Base-by-base conservation (phyloP, 495 filamentous ascomycete genomes). In the Lepraria neglecta region DNA sequence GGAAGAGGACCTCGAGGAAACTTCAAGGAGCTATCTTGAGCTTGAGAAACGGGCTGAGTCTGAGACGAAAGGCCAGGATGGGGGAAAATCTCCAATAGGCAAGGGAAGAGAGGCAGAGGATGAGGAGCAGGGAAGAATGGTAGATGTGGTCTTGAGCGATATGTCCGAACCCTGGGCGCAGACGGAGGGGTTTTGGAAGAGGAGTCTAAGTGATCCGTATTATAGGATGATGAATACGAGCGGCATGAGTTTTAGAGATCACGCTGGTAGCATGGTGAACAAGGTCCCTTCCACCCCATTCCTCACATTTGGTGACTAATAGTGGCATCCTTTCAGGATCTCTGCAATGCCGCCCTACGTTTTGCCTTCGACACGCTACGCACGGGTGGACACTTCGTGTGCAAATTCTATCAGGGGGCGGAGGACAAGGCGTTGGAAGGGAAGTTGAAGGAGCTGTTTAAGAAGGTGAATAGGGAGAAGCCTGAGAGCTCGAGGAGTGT, bases 161-260 rank as follows among this genome's bases (percentile, higher is more conserved):
- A 98, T 98, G 94, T 98, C 84, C 77, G 92, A 80, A 77, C 92
- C 94, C 89, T 96, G 90, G 91, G 74, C 80, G 65, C 87, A 89
- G 78, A 84, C 82, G 38, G 81, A 81, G 68, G 87, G 87, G 45
- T 90, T 86, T 75, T 86, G 84, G 78, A 85, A 87, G 76, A 89
- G 81, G 75, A 94, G 85, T 77, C 80, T 97, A 79, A 94, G 85
- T 91, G 81, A 91, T 80, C 89, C 92, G 55, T 91, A 92, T 83
- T 71, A 71, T 77, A 98, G 94, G 94, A 87, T 98, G 90, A 96
- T 96, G 91, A 97, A 97, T 75, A 95, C 91, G 54, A 96, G 88
- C 73, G 94, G 94, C 44, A 86, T 90, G 62, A 71, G 69, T 19
- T 90, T 95, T 72, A 82, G 82, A 72, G 94, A 98, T 75, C 95